Base-by-base conservation (phyloP, 345 rosid species). In the Carallia brachiata region DNA sequence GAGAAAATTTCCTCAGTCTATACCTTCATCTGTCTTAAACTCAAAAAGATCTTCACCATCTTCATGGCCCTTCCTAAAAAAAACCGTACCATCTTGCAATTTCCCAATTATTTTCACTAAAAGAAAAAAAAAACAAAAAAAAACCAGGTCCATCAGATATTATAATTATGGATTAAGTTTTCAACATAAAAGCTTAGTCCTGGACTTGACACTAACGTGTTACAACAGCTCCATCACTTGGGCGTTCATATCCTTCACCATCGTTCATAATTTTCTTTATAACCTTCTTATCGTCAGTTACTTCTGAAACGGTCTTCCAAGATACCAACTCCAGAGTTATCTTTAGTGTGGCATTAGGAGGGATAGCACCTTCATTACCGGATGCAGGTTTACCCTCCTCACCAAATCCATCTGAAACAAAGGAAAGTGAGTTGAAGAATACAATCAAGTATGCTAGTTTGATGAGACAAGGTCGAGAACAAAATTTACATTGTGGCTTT, bases 1-100 rank as follows among this genome's bases (percentile, higher is more conserved):
- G 32, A 9, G 15, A 1, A 19, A 55, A 23, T 55, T 13, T 1
- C 7, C 6, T 1, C 1, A 19, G 56, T 59, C n/a, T 13, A 12
- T 87, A 89, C 99, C 98, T 81, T 92, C 99, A 71, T 96, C 98
- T 5, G 85, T 79, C 74, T 82, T 89, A 79, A 92, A 92, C 82
- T 92, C 98, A 75, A 89, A 86, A 32, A 66, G 81, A 19, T 89
- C 86, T 52, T 84, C 93, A 23, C 71, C 78, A 27, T 27, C 6
- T 9, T 79, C 88, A 5, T 88, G 91, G 60, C 97, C 98, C 73
- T 89, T 89, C 84, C 86, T 92, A 68, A 87, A 1, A 62, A 92
- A 96, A 6, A 89, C 72, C 1, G 95, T 88, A 55, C 96, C 98
- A 84, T 92, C 88, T 79, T 83, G 77, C 75, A 92, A 77, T 77